A percentile compares a stretch with the other conserved stretches of the same genome.
Conservation (phyloP, 164 flowering plant species). For the Vitis rupestris region DNA sequence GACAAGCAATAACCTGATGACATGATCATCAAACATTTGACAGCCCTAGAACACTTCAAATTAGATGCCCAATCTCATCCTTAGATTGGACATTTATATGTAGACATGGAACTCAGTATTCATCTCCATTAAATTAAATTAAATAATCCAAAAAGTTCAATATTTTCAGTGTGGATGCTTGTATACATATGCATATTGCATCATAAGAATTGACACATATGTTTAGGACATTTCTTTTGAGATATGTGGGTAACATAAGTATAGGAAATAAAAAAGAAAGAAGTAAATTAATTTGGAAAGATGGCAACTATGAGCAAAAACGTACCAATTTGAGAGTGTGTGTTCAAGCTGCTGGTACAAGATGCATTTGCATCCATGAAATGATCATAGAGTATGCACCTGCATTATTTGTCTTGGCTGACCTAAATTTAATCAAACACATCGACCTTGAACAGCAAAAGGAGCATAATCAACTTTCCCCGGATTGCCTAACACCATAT, state of each 20-base stretch:
- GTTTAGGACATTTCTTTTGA: background rate
- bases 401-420: background rate
- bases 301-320: background rate
- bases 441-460: slow-evolving; percentile 53
- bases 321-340: too few species aligned
- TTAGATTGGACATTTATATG: background rate
- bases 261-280: background rate
- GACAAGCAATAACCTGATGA: background rate
- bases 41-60: background rate
- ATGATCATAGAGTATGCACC: background rate
- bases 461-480: slow-evolving; percentile 46
- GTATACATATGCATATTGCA: background rate
- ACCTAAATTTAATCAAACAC: slow-evolving; percentile 12
- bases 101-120: background rate
- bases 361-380: background rate
- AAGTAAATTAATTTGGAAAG: background rate
- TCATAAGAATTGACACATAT: background rate
- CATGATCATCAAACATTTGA: background rate
- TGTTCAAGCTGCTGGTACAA: too few species aligned
- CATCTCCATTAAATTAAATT: background rate
- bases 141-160: background rate
- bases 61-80: background rate
- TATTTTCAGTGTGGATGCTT: background rate
- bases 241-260: background rate
- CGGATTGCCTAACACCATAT: slow-evolving; percentile 74